phyloP scores from a whole-genome alignment of 495 filamentous ascomycete genomes.

The Chaetomium cochliodes region DNA sequence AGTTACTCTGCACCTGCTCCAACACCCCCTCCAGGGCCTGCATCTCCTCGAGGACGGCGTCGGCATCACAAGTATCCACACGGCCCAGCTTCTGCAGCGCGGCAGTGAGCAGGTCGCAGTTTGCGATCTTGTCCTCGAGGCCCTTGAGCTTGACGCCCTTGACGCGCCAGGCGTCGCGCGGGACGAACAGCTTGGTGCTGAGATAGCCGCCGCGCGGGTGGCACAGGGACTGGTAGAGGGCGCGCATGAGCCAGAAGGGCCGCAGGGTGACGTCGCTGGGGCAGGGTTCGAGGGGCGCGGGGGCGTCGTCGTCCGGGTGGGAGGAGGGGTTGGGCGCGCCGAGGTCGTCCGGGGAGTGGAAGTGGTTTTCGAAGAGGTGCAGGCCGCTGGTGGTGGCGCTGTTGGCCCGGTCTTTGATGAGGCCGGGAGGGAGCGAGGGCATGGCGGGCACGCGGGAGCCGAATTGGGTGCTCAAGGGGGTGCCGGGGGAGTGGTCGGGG shows the following conservation, averaged over 20 bases:
- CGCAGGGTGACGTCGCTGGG: conserved; percentile 80
- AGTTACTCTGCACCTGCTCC: conserved; percentile 73
- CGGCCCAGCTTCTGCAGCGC: conserved; percentile 77
- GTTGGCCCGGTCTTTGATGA: conserved; percentile 45
- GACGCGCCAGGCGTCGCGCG: conserved; percentile 88
- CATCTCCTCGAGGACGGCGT: conserved; percentile 93
- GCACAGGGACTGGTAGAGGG: conserved; percentile 85
- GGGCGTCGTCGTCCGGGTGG: conserved; percentile 55
- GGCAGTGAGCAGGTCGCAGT: conserved; percentile 87
- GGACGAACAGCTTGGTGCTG: conserved; percentile 85
- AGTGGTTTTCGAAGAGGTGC: conserved; percentile 80
- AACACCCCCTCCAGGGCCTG: conserved; percentile 83
- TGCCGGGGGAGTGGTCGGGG: conserved; percentile 66
- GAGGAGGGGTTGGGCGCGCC: conserved; percentile 61
- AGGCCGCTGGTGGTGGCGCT: conserved; percentile 64
- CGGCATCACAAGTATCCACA: conserved; percentile 85
- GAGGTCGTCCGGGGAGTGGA: conserved; percentile 69
- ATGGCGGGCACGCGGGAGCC: conserved; percentile 48
- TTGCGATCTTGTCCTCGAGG: conserved; percentile 91
- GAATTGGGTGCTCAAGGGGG: conserved; percentile 67
- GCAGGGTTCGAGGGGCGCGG: conserved; percentile 84
- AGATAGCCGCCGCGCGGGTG: conserved; percentile 91
- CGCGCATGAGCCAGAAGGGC: conserved; percentile 95
- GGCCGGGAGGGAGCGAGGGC: conserved; percentile 58
- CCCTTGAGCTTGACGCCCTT: conserved; percentile 89